Evolutionary conservation across 1,284 basidiomycete genomes (phyloP).

Genomic region (Cutaneotrichosporon dermatis): DNA sequence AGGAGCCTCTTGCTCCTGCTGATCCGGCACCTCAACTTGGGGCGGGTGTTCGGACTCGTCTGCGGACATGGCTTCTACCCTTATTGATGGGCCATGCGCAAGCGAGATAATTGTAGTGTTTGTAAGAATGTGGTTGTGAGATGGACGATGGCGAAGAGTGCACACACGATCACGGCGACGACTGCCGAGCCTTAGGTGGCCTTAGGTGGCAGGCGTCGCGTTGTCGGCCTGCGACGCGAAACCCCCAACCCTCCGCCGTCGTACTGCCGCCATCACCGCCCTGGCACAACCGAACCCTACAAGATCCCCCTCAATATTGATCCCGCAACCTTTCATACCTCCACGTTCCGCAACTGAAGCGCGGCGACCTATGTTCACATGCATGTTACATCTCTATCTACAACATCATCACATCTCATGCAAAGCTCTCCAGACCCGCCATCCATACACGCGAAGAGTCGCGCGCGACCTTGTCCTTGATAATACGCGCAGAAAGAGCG

Average conservation of each 20-base stretch:
- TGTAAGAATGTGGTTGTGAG: neutral
- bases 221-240: neutral
- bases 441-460: slow-evolving; percentile 12
- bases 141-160: neutral
- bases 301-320: no score
- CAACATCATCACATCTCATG: slow-evolving; percentile 10
- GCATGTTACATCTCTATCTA: slow-evolving; percentile 10
- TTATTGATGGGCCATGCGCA: neutral
- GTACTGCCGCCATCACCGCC: no score
- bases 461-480: slow-evolving; percentile 32
- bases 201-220: no score
- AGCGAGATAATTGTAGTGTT: neutral
- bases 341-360: no score
- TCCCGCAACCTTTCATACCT: no score
- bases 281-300: no score
- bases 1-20: neutral
- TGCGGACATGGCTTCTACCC: slow-evolving; percentile 3
- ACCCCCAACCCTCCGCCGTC: neutral
- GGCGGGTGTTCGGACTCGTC: neutral
- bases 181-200: no score
- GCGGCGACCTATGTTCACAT: neutral
- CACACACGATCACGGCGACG: no score
- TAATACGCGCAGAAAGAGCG: slow-evolving; percentile 29
- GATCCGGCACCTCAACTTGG: neutral
- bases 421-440: slow-evolving; percentile 19